Percentiles rank a stretch among this genome's conserved stretches.
Evolutionary conservation across 495 filamentous ascomycete species (phyloP).

Genomic region (Xylaria bambusicola): DNA sequence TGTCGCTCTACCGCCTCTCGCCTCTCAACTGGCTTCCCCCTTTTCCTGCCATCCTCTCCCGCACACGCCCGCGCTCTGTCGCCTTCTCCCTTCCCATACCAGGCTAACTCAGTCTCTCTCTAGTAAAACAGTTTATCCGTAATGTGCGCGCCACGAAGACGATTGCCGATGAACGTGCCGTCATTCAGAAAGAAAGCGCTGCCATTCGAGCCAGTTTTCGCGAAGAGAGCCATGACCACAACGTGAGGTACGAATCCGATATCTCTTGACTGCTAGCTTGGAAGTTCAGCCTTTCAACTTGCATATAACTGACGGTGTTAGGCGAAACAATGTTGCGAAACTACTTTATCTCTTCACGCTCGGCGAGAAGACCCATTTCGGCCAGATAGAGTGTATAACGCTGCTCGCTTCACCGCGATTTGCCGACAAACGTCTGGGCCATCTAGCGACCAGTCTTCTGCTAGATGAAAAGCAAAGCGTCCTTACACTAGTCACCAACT

Average conservation of each 20-base stretch:
- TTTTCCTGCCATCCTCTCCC: neutral
- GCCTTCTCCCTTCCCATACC: conserved; percentile 6
- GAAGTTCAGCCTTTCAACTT: neutral
- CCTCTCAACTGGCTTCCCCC: too few relatives aligned
- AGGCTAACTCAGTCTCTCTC: conserved; percentile 15
- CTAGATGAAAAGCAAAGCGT: conserved; percentile 99
- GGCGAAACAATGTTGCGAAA: conserved; percentile 98
- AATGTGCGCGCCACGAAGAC: conserved; percentile 98
- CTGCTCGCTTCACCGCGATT: conserved; percentile 94
- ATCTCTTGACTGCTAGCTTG: neutral
- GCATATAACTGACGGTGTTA: conserved; percentile 37
- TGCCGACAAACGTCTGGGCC: conserved; percentile 95
- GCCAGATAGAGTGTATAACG: conserved; percentile 99
- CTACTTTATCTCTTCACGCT: conserved; percentile 97
- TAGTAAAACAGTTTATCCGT: conserved; percentile 99
- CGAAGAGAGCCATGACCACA: conserved; percentile 91
- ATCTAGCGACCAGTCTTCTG: conserved; percentile 93
- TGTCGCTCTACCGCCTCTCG: neutral
- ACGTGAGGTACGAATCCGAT: conserved; percentile 65
- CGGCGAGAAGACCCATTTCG: conserved; percentile 97
- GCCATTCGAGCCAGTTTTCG: conserved; percentile 95
- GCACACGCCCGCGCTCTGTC: too few relatives aligned
- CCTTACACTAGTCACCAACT: conserved; percentile 94
- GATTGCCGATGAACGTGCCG: conserved; percentile 95
- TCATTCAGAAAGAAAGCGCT: conserved; percentile 98